A percentile compares a stretch with the other conserved stretches of the same genome.
phyloP scores from a whole-genome alignment of 2,329 filamentous ascomycete genomes.

The Trichoderma sp. region DNA sequence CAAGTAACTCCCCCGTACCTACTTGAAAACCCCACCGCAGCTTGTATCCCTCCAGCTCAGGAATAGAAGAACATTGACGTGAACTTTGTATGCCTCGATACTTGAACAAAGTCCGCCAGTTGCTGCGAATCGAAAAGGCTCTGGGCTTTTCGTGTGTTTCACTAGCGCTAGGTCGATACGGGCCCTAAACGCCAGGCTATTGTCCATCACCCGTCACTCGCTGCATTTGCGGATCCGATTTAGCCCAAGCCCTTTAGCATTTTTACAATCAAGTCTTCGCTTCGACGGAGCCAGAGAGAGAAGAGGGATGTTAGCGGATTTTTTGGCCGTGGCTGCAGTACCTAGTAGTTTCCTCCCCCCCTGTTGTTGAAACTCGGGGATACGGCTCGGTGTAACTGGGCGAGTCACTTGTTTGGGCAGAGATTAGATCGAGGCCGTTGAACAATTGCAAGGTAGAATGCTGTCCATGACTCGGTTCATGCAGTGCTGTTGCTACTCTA shows the following conservation, averaged over 20 bases:
- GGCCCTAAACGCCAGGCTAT: conserved; percentile 4
- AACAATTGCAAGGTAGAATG: background rate
- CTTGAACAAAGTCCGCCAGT: background rate
- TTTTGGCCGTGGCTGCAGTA: background rate
- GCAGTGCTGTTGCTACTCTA: background rate
- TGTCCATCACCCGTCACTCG: conserved; percentile 8
- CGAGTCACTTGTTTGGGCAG: background rate
- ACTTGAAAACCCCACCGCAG: background rate
- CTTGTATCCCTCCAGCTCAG: background rate
- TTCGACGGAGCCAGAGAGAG: background rate
- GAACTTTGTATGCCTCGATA: background rate
- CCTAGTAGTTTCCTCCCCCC: background rate
- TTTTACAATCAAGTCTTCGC: background rate
- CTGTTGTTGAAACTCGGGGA: background rate
- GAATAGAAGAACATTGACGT: background rate
- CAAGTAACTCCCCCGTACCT: background rate
- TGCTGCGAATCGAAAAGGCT: background rate
- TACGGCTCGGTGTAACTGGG: background rate
- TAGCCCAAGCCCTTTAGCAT: background rate
- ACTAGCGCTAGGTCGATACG: conserved; percentile 3
- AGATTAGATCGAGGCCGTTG: background rate
- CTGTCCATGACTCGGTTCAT: background rate
- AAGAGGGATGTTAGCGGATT: background rate
- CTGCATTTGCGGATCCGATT: background rate
- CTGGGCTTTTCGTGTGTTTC: background rate